A percentile compares a stretch with the other conserved stretches of the same genome.
Conservation (phyloP, 2,329 filamentous ascomycete species). For the Cladophialophora carrionii region DNA sequence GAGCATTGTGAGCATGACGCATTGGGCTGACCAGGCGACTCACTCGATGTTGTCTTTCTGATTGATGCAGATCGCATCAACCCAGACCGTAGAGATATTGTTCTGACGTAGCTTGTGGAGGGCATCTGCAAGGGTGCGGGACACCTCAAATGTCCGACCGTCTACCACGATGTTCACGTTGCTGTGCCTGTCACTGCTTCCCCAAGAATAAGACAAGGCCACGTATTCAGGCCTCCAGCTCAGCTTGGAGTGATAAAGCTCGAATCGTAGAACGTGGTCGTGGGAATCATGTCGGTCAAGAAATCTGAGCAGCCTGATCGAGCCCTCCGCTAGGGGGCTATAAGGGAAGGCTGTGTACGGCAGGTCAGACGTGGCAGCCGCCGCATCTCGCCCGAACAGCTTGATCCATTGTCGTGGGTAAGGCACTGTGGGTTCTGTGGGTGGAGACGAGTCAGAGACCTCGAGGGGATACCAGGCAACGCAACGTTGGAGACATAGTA, state of each 20-base stretch:
- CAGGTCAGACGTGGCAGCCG: background rate
- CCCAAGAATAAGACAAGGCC: conserved; percentile 34
- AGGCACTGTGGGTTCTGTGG: background rate
- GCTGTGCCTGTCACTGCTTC: conserved; percentile 2
- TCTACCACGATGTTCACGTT: conserved; percentile 18
- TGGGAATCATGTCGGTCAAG: background rate
- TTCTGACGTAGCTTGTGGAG: conserved; percentile 21
- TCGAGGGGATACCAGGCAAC: background rate
- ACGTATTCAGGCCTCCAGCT: conserved; percentile 26
- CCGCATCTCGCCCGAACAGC: background rate
- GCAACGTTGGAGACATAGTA: background rate
- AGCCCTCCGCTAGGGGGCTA: conserved; percentile 23
- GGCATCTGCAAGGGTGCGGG: conserved; percentile 22
- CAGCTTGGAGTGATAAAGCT: conserved; percentile 24
- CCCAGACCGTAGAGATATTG: conserved; percentile 22
- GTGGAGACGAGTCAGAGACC: background rate
- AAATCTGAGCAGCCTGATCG: conserved; percentile 26
- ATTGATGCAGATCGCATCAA: conserved; percentile 33
- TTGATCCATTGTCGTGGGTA: background rate
- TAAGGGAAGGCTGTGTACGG: conserved; percentile 14
- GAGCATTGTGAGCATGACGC: background rate
- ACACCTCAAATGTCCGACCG: conserved; percentile 16
- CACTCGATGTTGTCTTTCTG: conserved; percentile 23
- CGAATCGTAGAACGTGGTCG: conserved; percentile 11
- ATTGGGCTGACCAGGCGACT: background rate